These are phyloP conservation scores for Epichloe uncinata DNA, from an alignment of 2,329 filamentous ascomycete genomes.

Conservation along the genomic window DNA sequence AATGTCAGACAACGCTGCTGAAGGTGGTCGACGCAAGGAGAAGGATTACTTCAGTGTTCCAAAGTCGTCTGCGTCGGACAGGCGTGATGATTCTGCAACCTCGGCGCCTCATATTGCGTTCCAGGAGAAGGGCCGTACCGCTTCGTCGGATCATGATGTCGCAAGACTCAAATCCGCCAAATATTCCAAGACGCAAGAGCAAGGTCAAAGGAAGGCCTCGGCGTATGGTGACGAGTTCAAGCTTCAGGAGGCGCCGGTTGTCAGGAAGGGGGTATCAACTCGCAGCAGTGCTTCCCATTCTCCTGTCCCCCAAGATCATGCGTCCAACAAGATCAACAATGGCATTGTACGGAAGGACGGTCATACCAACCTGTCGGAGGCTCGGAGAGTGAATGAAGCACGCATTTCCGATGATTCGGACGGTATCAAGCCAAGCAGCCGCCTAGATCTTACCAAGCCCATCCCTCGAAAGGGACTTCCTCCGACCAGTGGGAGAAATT, in stretches of 20 bases:
- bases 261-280: conserved; percentile 32
- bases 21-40: conserved; percentile 34
- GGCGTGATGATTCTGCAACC: conserved; percentile 33
- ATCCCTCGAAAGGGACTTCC: conserved; percentile 55
- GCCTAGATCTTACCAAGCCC: conserved; percentile 29
- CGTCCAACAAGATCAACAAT: conserved; percentile 22
- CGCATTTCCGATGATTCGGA: conserved; percentile 47
- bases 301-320: conserved; percentile 22
- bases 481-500: conserved; percentile 20
- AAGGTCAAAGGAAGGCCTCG: conserved; percentile 16
- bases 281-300: conserved; percentile 31
- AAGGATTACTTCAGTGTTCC: conserved; percentile 46
- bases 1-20: conserved; percentile 31
- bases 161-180: conserved; percentile 37
- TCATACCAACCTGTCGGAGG: conserved; percentile 10
- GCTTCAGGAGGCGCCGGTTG: conserved; percentile 67
- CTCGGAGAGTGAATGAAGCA: conserved; percentile 27
- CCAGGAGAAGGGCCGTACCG: conserved; percentile 61
- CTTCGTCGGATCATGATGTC: conserved; percentile 45
- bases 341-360: conserved; percentile 16
- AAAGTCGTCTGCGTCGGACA: conserved; percentile 30
- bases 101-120: conserved; percentile 84
- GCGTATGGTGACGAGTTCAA: conserved; percentile 45
- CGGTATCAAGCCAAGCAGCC: conserved; percentile 27
- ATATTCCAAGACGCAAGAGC: conserved; percentile 28